These are phyloP conservation scores for Citrullus amarus DNA, from an alignment of 306 rosid species.

Conservation along the genomic window DNA sequence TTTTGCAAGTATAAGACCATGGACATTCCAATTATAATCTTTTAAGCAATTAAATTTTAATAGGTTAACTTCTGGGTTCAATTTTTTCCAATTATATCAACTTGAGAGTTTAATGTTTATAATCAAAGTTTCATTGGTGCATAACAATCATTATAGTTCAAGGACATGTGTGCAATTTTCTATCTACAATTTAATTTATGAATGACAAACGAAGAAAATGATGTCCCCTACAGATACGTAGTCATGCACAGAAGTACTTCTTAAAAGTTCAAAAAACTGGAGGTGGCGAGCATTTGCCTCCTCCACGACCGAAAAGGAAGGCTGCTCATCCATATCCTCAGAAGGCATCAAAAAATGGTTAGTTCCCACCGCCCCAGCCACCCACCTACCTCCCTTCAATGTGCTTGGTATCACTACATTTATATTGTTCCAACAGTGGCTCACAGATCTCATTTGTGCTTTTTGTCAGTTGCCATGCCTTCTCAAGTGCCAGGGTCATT, in stretches of 20 bases:
- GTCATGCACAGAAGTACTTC: conserved; percentile 96
- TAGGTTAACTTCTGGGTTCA: not conserved
- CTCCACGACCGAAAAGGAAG: conserved; percentile 94
- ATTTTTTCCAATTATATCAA: not conserved
- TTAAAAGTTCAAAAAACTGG: conserved; percentile 93
- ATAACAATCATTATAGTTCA: not conserved
- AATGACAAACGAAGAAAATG: not conserved
- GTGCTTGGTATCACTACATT: not conserved
- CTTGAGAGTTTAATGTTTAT: not conserved
- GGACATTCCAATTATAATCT: not conserved
- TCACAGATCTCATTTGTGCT: conserved; percentile 5
- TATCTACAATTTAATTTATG: not conserved
- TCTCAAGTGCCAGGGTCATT: conserved; percentile 46
- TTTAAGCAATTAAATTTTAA: not conserved
- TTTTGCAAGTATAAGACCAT: not conserved
- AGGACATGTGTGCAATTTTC: not conserved
- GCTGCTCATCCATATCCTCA: conserved; percentile 98
- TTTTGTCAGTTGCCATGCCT: conserved; percentile 39
- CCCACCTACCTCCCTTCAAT: not conserved
- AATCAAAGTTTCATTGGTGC: not conserved
- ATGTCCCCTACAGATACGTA: conserved; percentile 51
- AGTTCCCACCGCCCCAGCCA: not conserved
- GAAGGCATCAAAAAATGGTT: conserved; percentile 83
- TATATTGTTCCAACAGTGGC: conserved; percentile 10
- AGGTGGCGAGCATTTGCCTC: conserved; percentile 85